Evolutionary conservation across 257 asterid species (phyloP).

Genomic region (Scutellaria barbata): DNA sequence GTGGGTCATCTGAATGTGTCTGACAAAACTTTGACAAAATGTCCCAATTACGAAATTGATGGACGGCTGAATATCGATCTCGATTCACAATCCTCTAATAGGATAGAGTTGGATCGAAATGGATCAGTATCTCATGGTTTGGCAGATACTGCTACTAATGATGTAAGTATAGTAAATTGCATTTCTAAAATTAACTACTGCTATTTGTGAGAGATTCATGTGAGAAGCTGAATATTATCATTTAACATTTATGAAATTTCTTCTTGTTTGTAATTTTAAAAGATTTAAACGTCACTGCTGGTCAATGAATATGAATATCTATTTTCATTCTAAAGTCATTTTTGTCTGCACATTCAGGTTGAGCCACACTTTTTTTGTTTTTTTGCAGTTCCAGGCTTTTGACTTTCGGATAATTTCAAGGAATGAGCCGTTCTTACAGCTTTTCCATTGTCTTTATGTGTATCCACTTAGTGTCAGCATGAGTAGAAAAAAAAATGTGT

Average conservation of each 20-base stretch:
- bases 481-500: slow-evolving; percentile 95
- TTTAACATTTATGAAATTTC: slow-evolving; percentile 5
- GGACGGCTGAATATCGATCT: slow-evolving; percentile 46
- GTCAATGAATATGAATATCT: background rate
- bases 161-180: slow-evolving; percentile 56
- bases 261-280: background rate
- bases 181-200: slow-evolving; percentile 14
- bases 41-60: slow-evolving; percentile 53
- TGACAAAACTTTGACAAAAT: slow-evolving; percentile 47
- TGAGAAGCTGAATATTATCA: slow-evolving; percentile 19
- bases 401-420: slow-evolving; percentile 96
- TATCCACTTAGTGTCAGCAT: slow-evolving; percentile 87
- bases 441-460: slow-evolving; percentile 95
- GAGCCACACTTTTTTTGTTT: slow-evolving; percentile 21
- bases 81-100: slow-evolving; percentile 57
- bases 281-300: slow-evolving; percentile 9
- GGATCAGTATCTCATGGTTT: slow-evolving; percentile 65
- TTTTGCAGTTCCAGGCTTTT: slow-evolving; percentile 91
- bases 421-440: slow-evolving; percentile 97
- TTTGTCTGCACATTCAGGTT: slow-evolving; percentile 21
- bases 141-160: slow-evolving; percentile 54
- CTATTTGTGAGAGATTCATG: slow-evolving; percentile 28
- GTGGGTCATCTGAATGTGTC: slow-evolving; percentile 53
- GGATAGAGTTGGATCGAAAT: slow-evolving; percentile 64
- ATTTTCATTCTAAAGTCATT: slow-evolving; percentile 5